Conservation (phyloP, 495 filamentous ascomycete genomes). For the Aspergillus baeticus region DNA sequence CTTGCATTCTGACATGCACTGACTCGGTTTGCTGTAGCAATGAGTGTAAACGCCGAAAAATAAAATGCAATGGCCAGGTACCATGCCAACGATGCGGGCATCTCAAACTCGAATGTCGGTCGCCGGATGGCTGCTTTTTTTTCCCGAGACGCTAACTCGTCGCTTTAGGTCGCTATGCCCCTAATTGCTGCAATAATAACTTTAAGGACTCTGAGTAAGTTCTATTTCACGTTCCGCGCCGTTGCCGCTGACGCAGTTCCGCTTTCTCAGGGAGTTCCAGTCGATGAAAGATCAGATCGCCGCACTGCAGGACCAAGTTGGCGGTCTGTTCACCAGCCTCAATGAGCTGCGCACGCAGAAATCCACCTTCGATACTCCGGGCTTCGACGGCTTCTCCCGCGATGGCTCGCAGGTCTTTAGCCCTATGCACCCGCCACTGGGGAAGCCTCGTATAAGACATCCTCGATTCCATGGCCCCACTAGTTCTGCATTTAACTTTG, state of each 20-base stretch:
- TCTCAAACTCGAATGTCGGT: conserved; percentile 73
- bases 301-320: conserved; percentile 81
- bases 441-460: conserved; percentile 46
- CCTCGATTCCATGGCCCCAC: conserved; percentile 82
- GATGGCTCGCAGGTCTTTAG: conserved; percentile 40
- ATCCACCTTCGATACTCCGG: conserved; percentile 34
- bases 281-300: conserved; percentile 72
- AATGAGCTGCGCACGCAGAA: conserved; percentile 57
- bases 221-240: neutral
- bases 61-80: conserved; percentile 90
- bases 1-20: neutral
- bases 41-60: conserved; percentile 92
- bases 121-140: neutral
- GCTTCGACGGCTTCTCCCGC: conserved; percentile 37
- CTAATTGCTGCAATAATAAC: conserved; percentile 79
- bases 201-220: conserved; percentile 81
- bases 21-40: conserved; percentile 46
- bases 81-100: conserved; percentile 90
- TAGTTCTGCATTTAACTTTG: conserved; percentile 80
- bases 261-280: conserved; percentile 64
- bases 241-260: conserved; percentile 6
- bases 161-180: conserved; percentile 66
- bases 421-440: conserved; percentile 29
- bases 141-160: conserved; percentile 5
- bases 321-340: conserved; percentile 67